Evolutionary conservation across 1,284 basidiomycete genomes (phyloP).

Genomic region (Ganoderma lingzhi): DNA sequence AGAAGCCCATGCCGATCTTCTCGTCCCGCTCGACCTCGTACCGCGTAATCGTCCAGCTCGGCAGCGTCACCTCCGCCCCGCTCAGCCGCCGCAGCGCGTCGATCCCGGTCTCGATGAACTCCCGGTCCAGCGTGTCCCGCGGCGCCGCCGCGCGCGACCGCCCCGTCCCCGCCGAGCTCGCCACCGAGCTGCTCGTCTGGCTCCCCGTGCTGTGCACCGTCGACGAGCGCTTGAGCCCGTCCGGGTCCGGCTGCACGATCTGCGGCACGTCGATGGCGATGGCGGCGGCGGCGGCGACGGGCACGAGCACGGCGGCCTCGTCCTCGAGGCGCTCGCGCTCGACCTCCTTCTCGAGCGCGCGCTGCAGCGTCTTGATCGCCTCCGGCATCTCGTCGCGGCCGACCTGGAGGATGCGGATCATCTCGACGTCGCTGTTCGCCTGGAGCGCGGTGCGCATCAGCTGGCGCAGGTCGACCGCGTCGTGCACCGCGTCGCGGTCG

Average conservation of each 20-base stretch:
- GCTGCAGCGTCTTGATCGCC: constrained; percentile 79
- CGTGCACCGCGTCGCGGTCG: constrained; percentile 57
- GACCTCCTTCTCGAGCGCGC: constrained; percentile 64
- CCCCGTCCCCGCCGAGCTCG: constrained; percentile 21
- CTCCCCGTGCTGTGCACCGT: constrained; percentile 32
- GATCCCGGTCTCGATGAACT: constrained; percentile 58
- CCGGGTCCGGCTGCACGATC: constrained; percentile 11
- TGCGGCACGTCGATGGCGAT: not conserved
- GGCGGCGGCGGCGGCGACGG: constrained; percentile 2
- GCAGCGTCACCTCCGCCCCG: constrained; percentile 48
- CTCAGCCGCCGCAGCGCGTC: constrained; percentile 58
- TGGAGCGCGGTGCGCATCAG: constrained; percentile 67
- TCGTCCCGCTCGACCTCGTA: constrained; percentile 71
- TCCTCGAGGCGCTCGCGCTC: constrained; percentile 42
- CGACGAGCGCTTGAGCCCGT: constrained; percentile 37
- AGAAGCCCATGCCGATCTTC: constrained; percentile 73
- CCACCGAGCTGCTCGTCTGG: constrained; percentile 5
- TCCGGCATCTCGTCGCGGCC: constrained; percentile 77
- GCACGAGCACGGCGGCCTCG: constrained; percentile 27
- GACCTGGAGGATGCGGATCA: constrained; percentile 70
- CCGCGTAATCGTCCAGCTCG: constrained; percentile 78
- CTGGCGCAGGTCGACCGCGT: constrained; percentile 63
- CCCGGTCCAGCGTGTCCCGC: constrained; percentile 49
- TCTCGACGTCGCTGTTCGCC: constrained; percentile 66
- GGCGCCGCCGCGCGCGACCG: constrained; percentile 25